phyloP scores from a whole-genome alignment of 2,329 filamentous ascomycete species.

The Penicillium hesseltinei region DNA sequence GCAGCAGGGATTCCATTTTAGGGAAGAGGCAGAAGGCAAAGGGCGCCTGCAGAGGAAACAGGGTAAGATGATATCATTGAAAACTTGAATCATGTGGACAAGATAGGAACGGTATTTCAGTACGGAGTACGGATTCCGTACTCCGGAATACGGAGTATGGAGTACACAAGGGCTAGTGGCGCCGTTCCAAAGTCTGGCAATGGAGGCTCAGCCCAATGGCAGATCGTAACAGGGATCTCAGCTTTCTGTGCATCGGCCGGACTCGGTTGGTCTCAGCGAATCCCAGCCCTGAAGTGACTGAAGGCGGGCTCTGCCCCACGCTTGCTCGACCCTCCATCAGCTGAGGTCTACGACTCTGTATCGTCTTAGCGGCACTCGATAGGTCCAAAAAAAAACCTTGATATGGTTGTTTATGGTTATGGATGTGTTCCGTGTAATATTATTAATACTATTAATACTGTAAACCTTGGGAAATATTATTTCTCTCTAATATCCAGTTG shows the following conservation, averaged over 20 bases:
- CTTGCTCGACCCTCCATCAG: conserved; percentile 34
- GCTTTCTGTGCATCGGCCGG: conserved; percentile 29
- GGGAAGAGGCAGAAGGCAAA: background rate
- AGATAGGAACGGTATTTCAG: background rate
- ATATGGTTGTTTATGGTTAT: background rate
- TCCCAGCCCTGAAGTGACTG: conserved; percentile 30
- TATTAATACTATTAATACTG: background rate
- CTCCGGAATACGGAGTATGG: too few species aligned
- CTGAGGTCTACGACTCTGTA: conserved; percentile 24
- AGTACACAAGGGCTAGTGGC: conserved; percentile 17
- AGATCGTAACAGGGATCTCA: conserved; percentile 40
- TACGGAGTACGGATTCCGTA: too few species aligned
- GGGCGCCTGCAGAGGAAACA: conserved; percentile 6
- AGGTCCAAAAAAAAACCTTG: conserved; percentile 16
- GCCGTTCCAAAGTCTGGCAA: conserved; percentile 36
- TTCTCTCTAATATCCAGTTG: background rate
- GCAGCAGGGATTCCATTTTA: conserved; percentile 20
- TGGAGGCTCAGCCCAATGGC: conserved; percentile 39
- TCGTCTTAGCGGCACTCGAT: conserved; percentile 18
- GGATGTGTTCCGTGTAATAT: conserved; percentile 5
- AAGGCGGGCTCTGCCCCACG: conserved; percentile 33
- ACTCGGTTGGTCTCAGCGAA: conserved; percentile 31
- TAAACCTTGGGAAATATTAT: background rate
- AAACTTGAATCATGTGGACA: conserved; percentile 6
- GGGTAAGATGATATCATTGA: conserved; percentile 23